A percentile compares a stretch with the other conserved stretches of the same genome.
phyloP scores from a whole-genome alignment of 1,284 basidiomycete species.

The Cystobasidium slooffiae region DNA sequence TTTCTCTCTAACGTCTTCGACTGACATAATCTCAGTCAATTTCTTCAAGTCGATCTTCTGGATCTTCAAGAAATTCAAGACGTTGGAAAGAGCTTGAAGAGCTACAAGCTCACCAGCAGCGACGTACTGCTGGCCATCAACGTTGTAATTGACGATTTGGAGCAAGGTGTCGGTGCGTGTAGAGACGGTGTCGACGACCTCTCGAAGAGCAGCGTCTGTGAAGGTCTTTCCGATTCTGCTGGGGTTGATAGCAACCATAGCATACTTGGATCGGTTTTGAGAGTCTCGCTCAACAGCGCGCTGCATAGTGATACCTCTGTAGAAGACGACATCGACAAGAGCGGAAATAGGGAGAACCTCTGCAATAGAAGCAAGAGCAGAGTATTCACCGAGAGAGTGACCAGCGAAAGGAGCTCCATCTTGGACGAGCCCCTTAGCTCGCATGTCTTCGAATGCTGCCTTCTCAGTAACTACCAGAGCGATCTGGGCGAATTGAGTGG shows the following conservation, averaged over 20 bases:
- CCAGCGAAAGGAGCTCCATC: slow-evolving; percentile 91
- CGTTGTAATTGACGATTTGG: slow-evolving; percentile 89
- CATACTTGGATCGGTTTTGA: slow-evolving; percentile 91
- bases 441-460: slow-evolving; percentile 97
- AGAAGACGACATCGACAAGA: slow-evolving; percentile 93
- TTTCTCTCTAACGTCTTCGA: slow-evolving; percentile 92
- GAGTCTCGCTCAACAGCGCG: slow-evolving; percentile 93
- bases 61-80: slow-evolving; percentile 93
- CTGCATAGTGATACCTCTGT: slow-evolving; percentile 99
- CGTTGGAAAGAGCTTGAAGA: slow-evolving; percentile 83
- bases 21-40: slow-evolving; percentile 79
- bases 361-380: slow-evolving; percentile 93
- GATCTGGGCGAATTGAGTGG: slow-evolving; percentile 98
- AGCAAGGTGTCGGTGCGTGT: slow-evolving; percentile 76
- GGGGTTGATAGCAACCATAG: slow-evolving; percentile 98
- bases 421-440: slow-evolving; percentile 91
- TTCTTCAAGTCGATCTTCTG: slow-evolving; percentile 96
- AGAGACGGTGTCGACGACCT: slow-evolving; percentile 90
- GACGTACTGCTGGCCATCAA: slow-evolving; percentile 95
- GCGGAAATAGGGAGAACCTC: slow-evolving; percentile 92
- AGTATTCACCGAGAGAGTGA: slow-evolving; percentile 98
- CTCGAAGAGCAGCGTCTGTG: slow-evolving; percentile 81
- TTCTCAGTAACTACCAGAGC: slow-evolving; percentile 92
- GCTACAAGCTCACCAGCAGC: slow-evolving; percentile 94
- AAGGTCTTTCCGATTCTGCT: slow-evolving; percentile 91